These are phyloP conservation scores for Gossypium stocksii DNA, from an alignment of 345 rosid species.

Conservation along the genomic window DNA sequence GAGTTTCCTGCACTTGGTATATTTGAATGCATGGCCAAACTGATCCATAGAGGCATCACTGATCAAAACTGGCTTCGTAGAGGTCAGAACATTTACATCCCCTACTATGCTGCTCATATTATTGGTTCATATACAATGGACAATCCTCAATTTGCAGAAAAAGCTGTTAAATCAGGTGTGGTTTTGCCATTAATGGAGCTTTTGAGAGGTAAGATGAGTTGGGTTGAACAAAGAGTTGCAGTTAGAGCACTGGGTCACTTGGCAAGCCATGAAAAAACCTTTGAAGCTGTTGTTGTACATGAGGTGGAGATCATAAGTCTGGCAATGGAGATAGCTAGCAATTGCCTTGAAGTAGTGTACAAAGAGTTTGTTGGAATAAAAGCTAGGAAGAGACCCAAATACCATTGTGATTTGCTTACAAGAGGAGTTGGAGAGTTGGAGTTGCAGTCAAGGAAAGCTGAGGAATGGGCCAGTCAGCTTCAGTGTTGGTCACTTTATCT, in stretches of 20 bases:
- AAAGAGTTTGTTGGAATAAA: constrained; percentile 43
- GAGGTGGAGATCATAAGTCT: constrained; percentile 48
- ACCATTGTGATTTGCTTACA: constrained; percentile 69
- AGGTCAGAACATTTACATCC: constrained; percentile 77
- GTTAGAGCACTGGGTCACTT: constrained; percentile 69
- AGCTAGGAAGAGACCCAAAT: constrained; percentile 43
- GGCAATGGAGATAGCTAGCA: constrained; percentile 47
- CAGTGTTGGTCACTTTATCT: constrained; percentile 69
- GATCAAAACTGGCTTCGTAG: constrained; percentile 56
- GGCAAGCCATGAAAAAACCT: constrained; percentile 53
- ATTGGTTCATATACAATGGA: constrained; percentile 76
- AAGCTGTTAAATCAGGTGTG: constrained; percentile 50
- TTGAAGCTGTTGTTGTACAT: constrained; percentile 43
- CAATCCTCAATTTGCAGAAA: constrained; percentile 47
- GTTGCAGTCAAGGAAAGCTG: constrained; percentile 56
- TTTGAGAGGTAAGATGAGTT: constrained; percentile 67
- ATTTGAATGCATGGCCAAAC: constrained; percentile 63
- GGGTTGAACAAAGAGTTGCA: constrained; percentile 90
- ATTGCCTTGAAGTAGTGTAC: constrained; percentile 45
- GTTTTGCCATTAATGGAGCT: constrained; percentile 67
- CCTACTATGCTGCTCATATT: constrained; percentile 79
- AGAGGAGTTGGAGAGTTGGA: constrained; percentile 67
- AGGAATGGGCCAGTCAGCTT: constrained; percentile 77
- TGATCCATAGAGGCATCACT: constrained; percentile 44
- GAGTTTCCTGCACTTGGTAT: constrained; percentile 77